These are phyloP conservation scores for Coniosporium tulheliwenetii DNA, from an alignment of 2,329 filamentous ascomycete species.

Conservation along the genomic window DNA sequence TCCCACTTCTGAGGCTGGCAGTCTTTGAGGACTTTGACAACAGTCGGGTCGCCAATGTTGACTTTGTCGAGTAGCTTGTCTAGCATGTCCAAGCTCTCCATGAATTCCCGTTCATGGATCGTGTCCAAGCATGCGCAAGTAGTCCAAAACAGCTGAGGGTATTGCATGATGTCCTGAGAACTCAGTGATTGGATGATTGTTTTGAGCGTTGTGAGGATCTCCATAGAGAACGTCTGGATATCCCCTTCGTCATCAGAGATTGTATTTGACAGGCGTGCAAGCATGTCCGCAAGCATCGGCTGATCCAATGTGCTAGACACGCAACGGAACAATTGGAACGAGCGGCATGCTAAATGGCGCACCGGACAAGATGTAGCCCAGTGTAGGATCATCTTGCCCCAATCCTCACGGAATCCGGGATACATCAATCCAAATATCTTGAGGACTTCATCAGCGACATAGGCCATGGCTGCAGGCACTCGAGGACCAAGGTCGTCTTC, in stretches of 20 bases:
- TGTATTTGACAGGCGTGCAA: conserved; percentile 86
- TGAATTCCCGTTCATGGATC: conserved; percentile 88
- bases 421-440: conserved; percentile 74
- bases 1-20: conserved; percentile 80
- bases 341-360: conserved; percentile 83
- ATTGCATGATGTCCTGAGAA: conserved; percentile 63
- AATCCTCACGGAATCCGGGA: conserved; percentile 76
- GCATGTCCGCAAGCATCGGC: conserved; percentile 91
- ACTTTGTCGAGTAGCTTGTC: conserved; percentile 73
- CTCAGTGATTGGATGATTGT: conserved; percentile 79
- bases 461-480: conserved; percentile 76
- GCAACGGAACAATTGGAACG: conserved; percentile 93
- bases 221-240: conserved; percentile 94
- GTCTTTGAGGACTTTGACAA: conserved; percentile 58
- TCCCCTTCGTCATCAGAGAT: conserved; percentile 88
- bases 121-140: conserved; percentile 93
- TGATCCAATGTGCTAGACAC: conserved; percentile 84
- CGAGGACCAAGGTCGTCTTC: conserved; percentile 59
- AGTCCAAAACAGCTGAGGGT: conserved; percentile 95
- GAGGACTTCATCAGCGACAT: conserved; percentile 67
- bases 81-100: conserved; percentile 83
- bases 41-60: conserved; percentile 55
- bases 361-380: conserved; percentile 98
- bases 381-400: conserved; percentile 76
- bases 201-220: conserved; percentile 87